Base-by-base conservation (phyloP, 2,329 filamentous ascomycete genomes). In the Fusarium continuum region DNA sequence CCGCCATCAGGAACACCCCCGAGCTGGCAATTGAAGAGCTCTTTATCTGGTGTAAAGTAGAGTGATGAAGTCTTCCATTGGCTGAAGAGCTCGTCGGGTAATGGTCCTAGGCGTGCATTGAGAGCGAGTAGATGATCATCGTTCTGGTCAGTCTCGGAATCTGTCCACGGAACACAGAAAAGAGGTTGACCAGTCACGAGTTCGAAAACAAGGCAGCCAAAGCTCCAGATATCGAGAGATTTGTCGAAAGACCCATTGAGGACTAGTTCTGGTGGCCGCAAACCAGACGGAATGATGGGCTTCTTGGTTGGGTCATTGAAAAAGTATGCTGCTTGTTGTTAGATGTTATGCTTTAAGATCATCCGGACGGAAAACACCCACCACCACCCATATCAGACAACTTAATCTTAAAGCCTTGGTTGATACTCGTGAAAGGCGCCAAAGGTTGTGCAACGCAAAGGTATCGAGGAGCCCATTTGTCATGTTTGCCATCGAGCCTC, bases 171-270 rank as follows among this genome's bases (percentile, higher is more conserved):
- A 10, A 39, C 0, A 8, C 43, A 45, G n/a, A 65, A 56, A 3
- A 65, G 55, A 7, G 38, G 55, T 1, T 58, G 25, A 4, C 55
- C 61, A 1, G 50, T 61, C 3, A 49, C 14, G 1, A 64, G 39
- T 14, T 64, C 61, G 14, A 43, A 64, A 2, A 64, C 16, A 14
- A 65, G 59, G 8, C 59, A 65, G 1, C 59, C 59, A 13, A 65
- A 64, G 26, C 59, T 65, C 61, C 55, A 65, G 2, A 61, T 47
- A 6, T 64, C 50, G 4, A 56, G 39, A 8, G 46, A 53, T 5
- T 53, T 35, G 22, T 61, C n/a, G 0, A 61, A 10, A 5, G 46
- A 17, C 17, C 23, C 28, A 8, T 9, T 53, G 0, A 60, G 50
- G 10, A 65, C 47, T 10, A 60, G 8, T 7, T 65, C 55, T 13